phyloP scores from a whole-genome alignment of 768 basidiomycete species.

The Lactarius trivialis region DNA sequence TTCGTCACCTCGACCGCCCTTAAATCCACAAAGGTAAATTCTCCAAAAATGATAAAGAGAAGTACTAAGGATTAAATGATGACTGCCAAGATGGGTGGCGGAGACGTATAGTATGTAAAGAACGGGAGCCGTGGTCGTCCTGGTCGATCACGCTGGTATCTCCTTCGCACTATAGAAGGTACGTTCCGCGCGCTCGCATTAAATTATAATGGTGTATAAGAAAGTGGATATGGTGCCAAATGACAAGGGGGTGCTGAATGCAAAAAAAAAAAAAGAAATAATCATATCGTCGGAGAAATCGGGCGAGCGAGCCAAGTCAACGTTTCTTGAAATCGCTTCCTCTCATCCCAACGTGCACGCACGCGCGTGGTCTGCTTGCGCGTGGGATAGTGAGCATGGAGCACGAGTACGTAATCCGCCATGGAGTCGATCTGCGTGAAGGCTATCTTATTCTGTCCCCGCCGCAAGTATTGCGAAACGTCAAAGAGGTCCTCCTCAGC shows the following conservation, averaged over 20 bases:
- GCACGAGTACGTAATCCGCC: slow-evolving; percentile 9
- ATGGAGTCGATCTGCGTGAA: slow-evolving; percentile 9
- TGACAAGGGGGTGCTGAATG: neutral
- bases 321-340: neutral
- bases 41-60: neutral
- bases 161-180: neutral
- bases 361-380: slow-evolving; percentile 2
- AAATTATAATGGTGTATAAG: neutral
- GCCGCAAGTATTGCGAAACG: slow-evolving; percentile 7
- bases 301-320: slow-evolving; percentile 4
- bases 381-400: slow-evolving; percentile 15
- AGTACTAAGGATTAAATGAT: neutral
- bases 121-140: neutral
- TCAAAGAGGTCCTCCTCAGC: slow-evolving; percentile 13
- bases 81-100: neutral
- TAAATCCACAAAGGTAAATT: neutral
- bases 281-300: neutral
- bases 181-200: neutral
- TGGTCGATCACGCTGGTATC: neutral
- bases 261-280: neutral
- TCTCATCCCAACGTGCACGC: slow-evolving; percentile 6
- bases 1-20: too few species aligned
- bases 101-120: neutral
- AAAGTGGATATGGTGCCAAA: neutral
- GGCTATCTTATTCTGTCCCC: slow-evolving; percentile 4